Base-by-base conservation (phyloP, 495 filamentous ascomycete species). In the Aspergillus asperescens region DNA sequence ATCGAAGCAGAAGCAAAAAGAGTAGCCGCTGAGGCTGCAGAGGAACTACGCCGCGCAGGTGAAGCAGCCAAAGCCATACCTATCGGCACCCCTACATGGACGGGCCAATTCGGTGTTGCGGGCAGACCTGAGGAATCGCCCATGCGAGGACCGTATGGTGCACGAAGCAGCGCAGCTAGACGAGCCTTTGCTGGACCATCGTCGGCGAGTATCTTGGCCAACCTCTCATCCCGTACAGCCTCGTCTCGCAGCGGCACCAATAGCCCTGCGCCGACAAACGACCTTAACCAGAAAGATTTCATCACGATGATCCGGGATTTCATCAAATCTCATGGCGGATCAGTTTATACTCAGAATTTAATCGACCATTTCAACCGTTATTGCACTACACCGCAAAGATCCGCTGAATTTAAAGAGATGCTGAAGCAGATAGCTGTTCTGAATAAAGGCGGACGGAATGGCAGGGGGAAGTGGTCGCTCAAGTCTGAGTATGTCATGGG, bases 1-100 rank as follows among this genome's bases (percentile, higher is more conserved):
- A 81, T 95, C 35, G 85, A 89, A 56, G 79, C 77, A n/a, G 88
- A 95, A 70, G 93, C 91, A 8, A 80, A 81, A 55, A 77, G 79
- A 10, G 80, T 91, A 10, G 91, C 90, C n/a, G 80, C 83, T 1
- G 74, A 86, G 63, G 91, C 90, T 0, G 86, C 87, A 0, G 75
- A 76, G 31, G 81, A 84, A 54, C 82, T 98, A 3, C 81, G 82
- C 24, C 81, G 80, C 39, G 86, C 89, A 20, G 82, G 81, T 29
- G 82, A 90, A 66, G 75, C 79, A 8, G 89, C 90, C 2, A 77
- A 81, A 18, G 77, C 72, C 3, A 74, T 89, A 1, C 86, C 86
- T 0, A 82, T 92, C 41, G 93, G 92, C 31, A 87, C 86, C 0
- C 87, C 92, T 12, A 97, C 93, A 1, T 98, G 93, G 93, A 98